Evolutionary conservation across 352 stramenopile species (phyloP), one percentile per base, ranked within the genome.

Genomic region (Phytophthora sp.): DNA sequence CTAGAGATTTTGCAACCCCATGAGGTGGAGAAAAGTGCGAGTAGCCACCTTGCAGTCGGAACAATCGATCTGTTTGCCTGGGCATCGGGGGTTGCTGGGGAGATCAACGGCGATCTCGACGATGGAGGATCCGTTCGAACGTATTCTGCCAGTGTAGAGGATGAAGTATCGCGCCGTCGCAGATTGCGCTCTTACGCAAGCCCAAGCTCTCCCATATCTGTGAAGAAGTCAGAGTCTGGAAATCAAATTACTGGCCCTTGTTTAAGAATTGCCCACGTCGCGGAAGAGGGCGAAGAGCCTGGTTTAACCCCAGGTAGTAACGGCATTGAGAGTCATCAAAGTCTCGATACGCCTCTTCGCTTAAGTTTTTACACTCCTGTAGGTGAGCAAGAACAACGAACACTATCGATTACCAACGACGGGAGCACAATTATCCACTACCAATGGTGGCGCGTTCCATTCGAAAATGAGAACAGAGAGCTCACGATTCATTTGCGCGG

Each of bases 31-130:
- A 37, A 43, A 6, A 88, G 82, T 42, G 51, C 69, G 5, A 79
- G 71, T 44, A 76, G 75, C n/a, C 66, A 77, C 8, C 43, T 93
- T 20, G 69, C 69, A 17, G 78, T 93, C 3, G 72, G 72, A 13
- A 91, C 84, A 2, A 38, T 56, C 3, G 84, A 93, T 46, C 57
- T 95, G 24, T 93, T 92, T 45, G 75, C 86, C 23, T 95, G 86
- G 86, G 86, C 84, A 23, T 68, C 71, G 4, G 60, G 34, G 21
- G 38, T 28, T 2, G 60, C 46, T 45, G 44, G 34, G 43, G 54
- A 44, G 23, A 21, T 18, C 12, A 30, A 23, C 11, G 11, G 27
- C 11, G 52, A 58, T 6, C 30, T 9, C 10, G 39, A 66, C 24
- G 42, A 63, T 28, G 31, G 32, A 44, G 34, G 11, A 13, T 60